A percentile compares a stretch with the other conserved stretches of the same genome.
Evolutionary conservation across 495 filamentous ascomycete species (phyloP).

Genomic region (Friedmanniomyces endolithicus): DNA sequence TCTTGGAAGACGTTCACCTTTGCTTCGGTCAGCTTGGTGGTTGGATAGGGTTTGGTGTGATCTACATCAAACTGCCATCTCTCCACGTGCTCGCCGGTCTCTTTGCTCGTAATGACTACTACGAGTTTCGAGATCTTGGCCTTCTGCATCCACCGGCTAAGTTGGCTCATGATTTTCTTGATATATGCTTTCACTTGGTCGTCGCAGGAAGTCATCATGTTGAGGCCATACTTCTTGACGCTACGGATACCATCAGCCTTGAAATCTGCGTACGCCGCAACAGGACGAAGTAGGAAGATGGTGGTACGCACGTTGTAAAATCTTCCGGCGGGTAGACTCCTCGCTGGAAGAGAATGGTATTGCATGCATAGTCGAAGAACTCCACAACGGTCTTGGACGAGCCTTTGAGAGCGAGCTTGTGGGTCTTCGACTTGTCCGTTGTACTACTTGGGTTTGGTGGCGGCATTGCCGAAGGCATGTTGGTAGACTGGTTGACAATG

Average conservation of each 20-base stretch:
- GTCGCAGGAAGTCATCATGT: conserved; percentile 93
- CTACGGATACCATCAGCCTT: conserved; percentile 28
- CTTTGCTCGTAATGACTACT: conserved; percentile 88
- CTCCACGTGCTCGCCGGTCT: conserved; percentile 91
- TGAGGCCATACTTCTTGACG: conserved; percentile 98
- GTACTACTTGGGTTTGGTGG: conserved; percentile 55
- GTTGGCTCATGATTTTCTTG: conserved; percentile 94
- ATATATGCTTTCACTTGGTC: conserved; percentile 98
- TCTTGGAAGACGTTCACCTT: conserved; percentile 16
- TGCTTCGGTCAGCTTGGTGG: conserved; percentile 37
- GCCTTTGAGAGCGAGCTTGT: conserved; percentile 91
- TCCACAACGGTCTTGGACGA: conserved; percentile 56
- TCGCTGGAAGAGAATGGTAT: conserved; percentile 93
- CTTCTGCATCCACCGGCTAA: conserved; percentile 90
- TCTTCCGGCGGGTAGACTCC: conserved; percentile 97
- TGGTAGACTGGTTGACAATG: too few relatives aligned
- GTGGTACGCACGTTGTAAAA: conserved; percentile 73
- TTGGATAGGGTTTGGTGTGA: too few relatives aligned
- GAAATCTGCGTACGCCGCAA: neutral
- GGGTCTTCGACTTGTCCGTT: conserved; percentile 82
- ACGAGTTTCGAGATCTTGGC: conserved; percentile 96
- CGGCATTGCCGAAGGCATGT: conserved; percentile 24
- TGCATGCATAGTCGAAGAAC: conserved; percentile 97
- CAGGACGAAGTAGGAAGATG: too few relatives aligned
- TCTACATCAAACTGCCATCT: conserved; percentile 98